Conservation (phyloP, 768 basidiomycete genomes). For the Phaffia tasmanica region DNA sequence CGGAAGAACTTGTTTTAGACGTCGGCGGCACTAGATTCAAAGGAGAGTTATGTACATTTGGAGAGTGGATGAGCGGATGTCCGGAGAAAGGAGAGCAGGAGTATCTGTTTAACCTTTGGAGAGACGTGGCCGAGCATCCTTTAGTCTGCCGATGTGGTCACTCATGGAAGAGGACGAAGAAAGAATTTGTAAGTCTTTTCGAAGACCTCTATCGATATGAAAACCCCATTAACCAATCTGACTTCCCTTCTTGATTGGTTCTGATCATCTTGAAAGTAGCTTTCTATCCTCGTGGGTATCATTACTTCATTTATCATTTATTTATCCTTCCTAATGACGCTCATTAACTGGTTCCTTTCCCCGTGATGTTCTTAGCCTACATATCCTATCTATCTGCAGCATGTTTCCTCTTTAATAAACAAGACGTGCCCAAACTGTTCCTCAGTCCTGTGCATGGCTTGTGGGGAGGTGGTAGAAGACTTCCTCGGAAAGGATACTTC, state of each 20-base stretch:
- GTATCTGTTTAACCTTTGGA: slow-evolving; percentile 19
- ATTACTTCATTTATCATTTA: background rate
- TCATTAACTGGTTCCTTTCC: slow-evolving; percentile 18
- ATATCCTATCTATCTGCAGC: slow-evolving; percentile 58
- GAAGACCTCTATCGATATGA: no score
- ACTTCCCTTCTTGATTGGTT: background rate
- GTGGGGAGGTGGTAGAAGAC: slow-evolving; percentile 46
- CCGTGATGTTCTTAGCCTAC: slow-evolving; percentile 46
- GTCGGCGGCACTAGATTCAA: background rate
- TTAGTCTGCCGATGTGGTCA: slow-evolving; percentile 30
- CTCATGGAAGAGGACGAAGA: slow-evolving; percentile 51
- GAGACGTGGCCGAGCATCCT: slow-evolving; percentile 15
- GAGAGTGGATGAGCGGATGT: slow-evolving; percentile 96
- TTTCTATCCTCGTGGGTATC: slow-evolving; percentile 61
- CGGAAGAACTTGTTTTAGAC: slow-evolving; percentile 46
- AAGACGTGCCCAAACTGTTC: slow-evolving; percentile 55
- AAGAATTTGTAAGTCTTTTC: slow-evolving; percentile 47
- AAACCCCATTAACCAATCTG: no score
- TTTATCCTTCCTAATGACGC: slow-evolving; percentile 24
- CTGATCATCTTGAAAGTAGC: slow-evolving; percentile 33
- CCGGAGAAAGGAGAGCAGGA: slow-evolving; percentile 47
- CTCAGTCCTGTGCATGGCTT: slow-evolving; percentile 51
- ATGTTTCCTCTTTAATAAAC: slow-evolving; percentile 51
- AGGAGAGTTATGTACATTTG: slow-evolving; percentile 34
- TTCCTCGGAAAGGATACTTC: background rate